A percentile compares a stretch with the other conserved stretches of the same genome.
Conservation (phyloP, 2,329 filamentous ascomycete species). For the Talaromyces sp. region DNA sequence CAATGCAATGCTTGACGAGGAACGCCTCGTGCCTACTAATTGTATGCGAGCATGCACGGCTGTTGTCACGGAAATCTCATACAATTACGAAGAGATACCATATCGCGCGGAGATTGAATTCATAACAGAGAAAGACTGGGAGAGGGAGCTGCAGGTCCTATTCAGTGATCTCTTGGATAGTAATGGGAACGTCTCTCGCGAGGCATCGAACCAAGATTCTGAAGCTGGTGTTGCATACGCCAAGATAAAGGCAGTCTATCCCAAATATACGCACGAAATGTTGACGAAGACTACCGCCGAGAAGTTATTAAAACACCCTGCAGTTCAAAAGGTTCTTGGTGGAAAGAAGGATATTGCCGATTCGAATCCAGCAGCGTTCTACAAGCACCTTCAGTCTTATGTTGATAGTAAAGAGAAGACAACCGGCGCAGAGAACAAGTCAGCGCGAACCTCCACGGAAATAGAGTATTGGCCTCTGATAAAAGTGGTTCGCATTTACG, state of each 20-base stretch:
- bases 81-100: conserved; percentile 47
- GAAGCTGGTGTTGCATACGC: conserved; percentile 44
- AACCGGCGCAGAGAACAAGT: conserved; percentile 24
- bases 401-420: conserved; percentile 56
- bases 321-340: conserved; percentile 47
- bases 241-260: conserved; percentile 42
- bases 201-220: conserved; percentile 41
- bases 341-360: conserved; percentile 41
- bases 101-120: conserved; percentile 60
- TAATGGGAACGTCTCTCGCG: conserved; percentile 37
- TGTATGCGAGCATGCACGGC: conserved; percentile 62
- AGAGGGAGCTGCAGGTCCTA: conserved; percentile 49
- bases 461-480: conserved; percentile 44
- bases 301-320: conserved; percentile 41
- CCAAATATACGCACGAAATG: conserved; percentile 39
- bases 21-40: conserved; percentile 54
- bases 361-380: conserved; percentile 41
- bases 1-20: conserved; percentile 61
- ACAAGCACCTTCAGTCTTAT: conserved; percentile 47
- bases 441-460: conserved; percentile 30
- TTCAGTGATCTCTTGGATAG: conserved; percentile 48
- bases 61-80: conserved; percentile 59
- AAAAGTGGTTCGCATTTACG: conserved; percentile 46
- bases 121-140: conserved; percentile 52
- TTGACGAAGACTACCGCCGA: conserved; percentile 36